Base-by-base conservation (phyloP, 768 basidiomycete genomes). In the Pleurotus ostreatus region DNA sequence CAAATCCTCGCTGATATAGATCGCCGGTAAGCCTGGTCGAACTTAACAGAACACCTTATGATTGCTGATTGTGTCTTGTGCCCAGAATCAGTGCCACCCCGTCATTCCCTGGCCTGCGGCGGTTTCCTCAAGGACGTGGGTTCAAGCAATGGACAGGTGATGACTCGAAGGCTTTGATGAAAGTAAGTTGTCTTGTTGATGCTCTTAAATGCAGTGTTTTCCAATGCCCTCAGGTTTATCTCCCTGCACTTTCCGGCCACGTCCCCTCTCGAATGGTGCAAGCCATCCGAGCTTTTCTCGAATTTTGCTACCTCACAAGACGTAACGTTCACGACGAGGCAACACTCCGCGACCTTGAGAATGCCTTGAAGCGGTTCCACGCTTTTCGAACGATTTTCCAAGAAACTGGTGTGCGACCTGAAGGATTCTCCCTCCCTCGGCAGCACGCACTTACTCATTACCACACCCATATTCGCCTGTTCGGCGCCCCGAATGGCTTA, bases 401-500 rank as follows among this genome's bases (percentile, higher is more conserved):
- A 0, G 38, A 38, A 3, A 16, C 13, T 5, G 58, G 59, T 40
- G 59, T 63, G 1, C 58, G 61, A 20, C 20, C 20, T 2, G 52
- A 61, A 13, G 57, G 45, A 2, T 60, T 63, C 25, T 59, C 59
- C 13, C 58, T 66, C 45, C 64, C 64, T n/a, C 49, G 57, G 1
- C 60, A 61, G 49, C 64, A 66, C 40, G 57, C 62, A 4, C 40
- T 62, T 8, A 13, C 13, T 5, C 63, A 67, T 54, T 66, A 67
- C 16, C 18, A 22, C 5, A n/a, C 22, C 2, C n/a, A 47, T 15
- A 64, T 65, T 22, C 53, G 57, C 22, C 25, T 38, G 3, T 65
- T 60, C 56, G 63, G 62, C 5, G 60, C 64, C 3, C 65, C 61
- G 3, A 58, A 65, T 34, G 62, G 65, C 8, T 30, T 62, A 9